phyloP scores from a whole-genome alignment of 2,329 filamentous ascomycete genomes.

The Dothidotthia symphoricarpi region DNA sequence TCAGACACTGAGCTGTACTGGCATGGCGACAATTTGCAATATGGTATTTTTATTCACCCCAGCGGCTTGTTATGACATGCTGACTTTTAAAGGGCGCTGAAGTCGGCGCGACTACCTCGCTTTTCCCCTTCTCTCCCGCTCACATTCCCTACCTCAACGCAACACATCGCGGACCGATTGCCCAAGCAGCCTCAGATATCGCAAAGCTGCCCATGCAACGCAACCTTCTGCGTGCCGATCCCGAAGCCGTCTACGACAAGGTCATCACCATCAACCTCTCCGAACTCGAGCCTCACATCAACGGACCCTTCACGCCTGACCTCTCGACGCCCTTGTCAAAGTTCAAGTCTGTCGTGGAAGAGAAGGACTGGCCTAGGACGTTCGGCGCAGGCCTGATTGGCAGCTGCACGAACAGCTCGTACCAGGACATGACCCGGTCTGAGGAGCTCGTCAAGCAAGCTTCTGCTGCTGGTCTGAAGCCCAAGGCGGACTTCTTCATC shows the following conservation, averaged over 20 bases:
- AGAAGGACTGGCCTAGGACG: conserved; percentile 85
- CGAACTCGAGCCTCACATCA: conserved; percentile 89
- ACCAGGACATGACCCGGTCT: conserved; percentile 96
- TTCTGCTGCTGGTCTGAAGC: conserved; percentile 81
- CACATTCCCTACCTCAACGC: conserved; percentile 83
- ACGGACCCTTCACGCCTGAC: conserved; percentile 95
- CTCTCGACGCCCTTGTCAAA: conserved; percentile 87
- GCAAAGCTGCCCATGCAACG: conserved; percentile 57
- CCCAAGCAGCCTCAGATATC: conserved; percentile 63
- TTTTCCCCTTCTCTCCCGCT: conserved; percentile 86
- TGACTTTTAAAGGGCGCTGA: conserved; percentile 57
- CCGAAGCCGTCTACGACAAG: conserved; percentile 83
- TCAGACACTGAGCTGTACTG: conserved; percentile 83
- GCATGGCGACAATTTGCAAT: conserved; percentile 89
- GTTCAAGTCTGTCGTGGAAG: conserved; percentile 80
- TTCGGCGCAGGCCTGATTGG: conserved; percentile 93
- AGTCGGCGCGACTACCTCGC: conserved; percentile 90
- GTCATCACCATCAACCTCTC: conserved; percentile 88
- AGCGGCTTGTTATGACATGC: not conserved
- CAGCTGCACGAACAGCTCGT: conserved; percentile 98
- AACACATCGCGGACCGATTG: conserved; percentile 73
- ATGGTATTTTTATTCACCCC: conserved; percentile 53
- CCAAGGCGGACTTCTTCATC: conserved; percentile 89
- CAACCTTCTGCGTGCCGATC: conserved; percentile 73
- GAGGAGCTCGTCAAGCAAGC: conserved; percentile 93